These are phyloP conservation scores for Boletus sp. DNA, from an alignment of 1,284 basidiomycete genomes.

Conservation along the genomic window DNA sequence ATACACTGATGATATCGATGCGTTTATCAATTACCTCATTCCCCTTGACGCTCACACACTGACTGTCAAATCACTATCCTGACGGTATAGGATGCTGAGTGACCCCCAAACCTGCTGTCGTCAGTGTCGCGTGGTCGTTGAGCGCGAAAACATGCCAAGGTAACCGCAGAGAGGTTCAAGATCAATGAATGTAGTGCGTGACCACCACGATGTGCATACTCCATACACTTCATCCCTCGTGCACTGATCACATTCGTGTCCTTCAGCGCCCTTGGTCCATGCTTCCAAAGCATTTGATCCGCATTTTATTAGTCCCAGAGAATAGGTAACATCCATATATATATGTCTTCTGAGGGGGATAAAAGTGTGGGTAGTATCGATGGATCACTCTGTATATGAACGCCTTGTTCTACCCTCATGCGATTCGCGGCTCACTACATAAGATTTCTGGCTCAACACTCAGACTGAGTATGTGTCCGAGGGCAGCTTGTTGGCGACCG, in stretches of 20 bases:
- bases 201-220: constrained; percentile 67
- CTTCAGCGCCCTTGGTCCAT: constrained; percentile 62
- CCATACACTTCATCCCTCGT: too few species aligned
- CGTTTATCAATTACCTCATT: too few species aligned
- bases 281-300: constrained; percentile 63
- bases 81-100: constrained; percentile 54
- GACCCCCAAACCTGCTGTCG: constrained; percentile 76
- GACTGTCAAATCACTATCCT: too few species aligned
- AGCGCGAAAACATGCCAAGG: constrained; percentile 66
- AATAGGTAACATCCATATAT: constrained; percentile 14
- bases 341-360: constrained; percentile 39
- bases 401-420: not conserved
- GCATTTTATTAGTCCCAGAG: constrained; percentile 39
- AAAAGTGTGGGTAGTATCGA: constrained; percentile 41
- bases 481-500: constrained; percentile 57
- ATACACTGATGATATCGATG: too few species aligned
- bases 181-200: constrained; percentile 73
- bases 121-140: constrained; percentile 83
- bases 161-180: constrained; percentile 69
- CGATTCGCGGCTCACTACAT: constrained; percentile 8
- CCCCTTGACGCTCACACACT: too few species aligned
- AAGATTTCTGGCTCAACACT: constrained; percentile 33
- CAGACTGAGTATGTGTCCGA: constrained; percentile 37
- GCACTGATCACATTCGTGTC: constrained; percentile 18
- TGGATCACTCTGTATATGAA: constrained; percentile 50